Base-by-base conservation (phyloP, 1,139 yeast genomes). In the Debaryomycetaceae sp. region DNA sequence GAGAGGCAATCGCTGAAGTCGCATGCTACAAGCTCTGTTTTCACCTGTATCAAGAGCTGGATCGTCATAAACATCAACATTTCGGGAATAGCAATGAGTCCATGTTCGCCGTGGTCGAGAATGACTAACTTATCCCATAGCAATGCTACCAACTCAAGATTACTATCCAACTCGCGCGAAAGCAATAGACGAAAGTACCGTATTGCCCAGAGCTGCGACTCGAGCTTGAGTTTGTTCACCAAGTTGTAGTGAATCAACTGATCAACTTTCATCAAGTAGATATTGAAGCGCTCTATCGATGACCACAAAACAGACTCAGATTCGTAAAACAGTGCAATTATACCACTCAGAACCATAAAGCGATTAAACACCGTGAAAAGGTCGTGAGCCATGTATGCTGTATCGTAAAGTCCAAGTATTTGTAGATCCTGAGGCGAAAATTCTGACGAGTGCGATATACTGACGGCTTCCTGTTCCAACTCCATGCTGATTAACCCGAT, bases 151-250 rank as follows among this genome's bases (percentile, higher is more conserved):
- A 61, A 52, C 3, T 58, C 56, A 27, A 66, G 38, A 30, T 60
- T 59, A 27, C 48, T 47, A 1, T 79, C 79, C 21, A 78, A 43
- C 40, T 78, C 87, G 33, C 87, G 51, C 10, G 73, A 47, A 21
- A 77, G 55, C 2, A 77, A 36, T 25, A 78, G 50, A 29, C 86
- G 53, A 13, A 74, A 66, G 61, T 77, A 78, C 32, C 86, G 51
- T 18, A 78, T 72, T 14, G 77, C 55, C 86, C 86, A 78, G 21
- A 78, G 57, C 33, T 76, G 73, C 6, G 78, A 65, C 34, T 75
- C 80, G 4, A 75, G 49, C 32, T 58, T 62, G 32, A 74, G 55
- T 38, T 67, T 74, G 21, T 58, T 56, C 15, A 68, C 47, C 27
- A 64, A 44, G 30, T 50, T 62, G 38, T 63, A 63, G 36, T 63